A percentile compares a stretch with the other conserved stretches of the same genome.
These are phyloP conservation scores for Chamaenerion angustifolium DNA, from an alignment of 345 rosid species.

Conservation along the genomic window DNA sequence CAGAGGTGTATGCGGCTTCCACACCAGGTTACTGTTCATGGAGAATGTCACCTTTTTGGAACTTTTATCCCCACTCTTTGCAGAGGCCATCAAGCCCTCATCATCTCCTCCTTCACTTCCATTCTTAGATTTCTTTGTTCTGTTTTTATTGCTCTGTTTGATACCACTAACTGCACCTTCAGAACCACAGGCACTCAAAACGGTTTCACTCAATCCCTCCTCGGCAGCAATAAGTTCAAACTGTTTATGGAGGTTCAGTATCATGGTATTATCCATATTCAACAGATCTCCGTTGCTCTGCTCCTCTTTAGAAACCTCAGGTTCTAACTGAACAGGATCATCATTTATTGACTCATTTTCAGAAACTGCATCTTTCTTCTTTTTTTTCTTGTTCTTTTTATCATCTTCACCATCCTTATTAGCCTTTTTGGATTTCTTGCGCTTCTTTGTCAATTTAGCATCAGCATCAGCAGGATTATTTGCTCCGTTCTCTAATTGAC, in stretches of 20 bases:
- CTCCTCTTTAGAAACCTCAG: conserved; percentile 13
- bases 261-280: conserved; percentile 37
- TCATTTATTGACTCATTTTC: conserved; percentile 11
- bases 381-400: conserved; percentile 18
- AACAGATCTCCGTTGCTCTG: conserved; percentile 11
- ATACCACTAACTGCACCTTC: conserved; percentile 19
- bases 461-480: conserved; percentile 19
- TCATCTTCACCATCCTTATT: conserved; percentile 12
- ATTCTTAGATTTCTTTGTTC: conserved; percentile 25
- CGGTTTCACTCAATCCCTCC: conserved; percentile 26
- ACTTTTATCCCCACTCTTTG: conserved; percentile 45
- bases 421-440: conserved; percentile 33
- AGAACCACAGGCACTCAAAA: conserved; percentile 28
- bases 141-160: conserved; percentile 39
- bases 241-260: conserved; percentile 73
- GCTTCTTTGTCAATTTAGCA: conserved; percentile 28
- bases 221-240: conserved; percentile 85
- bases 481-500: conserved; percentile 10
- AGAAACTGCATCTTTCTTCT: conserved; percentile 11
- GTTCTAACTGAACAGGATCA: conserved; percentile 3
- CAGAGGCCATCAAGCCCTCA: conserved; percentile 18
- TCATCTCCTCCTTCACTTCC: conserved; percentile 22
- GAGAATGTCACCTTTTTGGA: conserved; percentile 82
- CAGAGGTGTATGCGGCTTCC: conserved; percentile 92
- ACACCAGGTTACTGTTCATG: conserved; percentile 79